Evolutionary conservation across 495 filamentous ascomycete genomes (phyloP).

Genomic region (Daldinia vernicosa): DNA sequence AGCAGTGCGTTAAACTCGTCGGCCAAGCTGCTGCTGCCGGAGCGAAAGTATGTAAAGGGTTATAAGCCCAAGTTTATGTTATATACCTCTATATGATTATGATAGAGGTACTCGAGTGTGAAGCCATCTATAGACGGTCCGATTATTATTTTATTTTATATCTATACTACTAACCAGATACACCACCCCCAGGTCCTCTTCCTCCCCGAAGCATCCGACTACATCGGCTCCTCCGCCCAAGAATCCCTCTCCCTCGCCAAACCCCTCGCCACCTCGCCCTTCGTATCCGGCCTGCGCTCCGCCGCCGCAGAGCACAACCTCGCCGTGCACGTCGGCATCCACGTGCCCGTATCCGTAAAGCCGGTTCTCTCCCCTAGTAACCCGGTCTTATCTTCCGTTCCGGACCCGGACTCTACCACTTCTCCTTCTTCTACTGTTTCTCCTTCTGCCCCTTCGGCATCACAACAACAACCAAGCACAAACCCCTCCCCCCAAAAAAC

Average conservation of each 20-base stretch:
- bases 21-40: slow-evolving; percentile 76
- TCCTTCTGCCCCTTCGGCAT: background rate
- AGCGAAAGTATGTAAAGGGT: slow-evolving; percentile 68
- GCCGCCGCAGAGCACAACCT: slow-evolving; percentile 68
- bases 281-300: slow-evolving; percentile 75
- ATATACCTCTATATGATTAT: background rate
- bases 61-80: background rate
- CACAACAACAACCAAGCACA: background rate
- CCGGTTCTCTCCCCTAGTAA: slow-evolving; percentile 12
- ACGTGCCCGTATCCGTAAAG: slow-evolving; percentile 71
- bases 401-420: background rate
- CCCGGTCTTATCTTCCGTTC: slow-evolving; percentile 15
- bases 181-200: slow-evolving; percentile 71
- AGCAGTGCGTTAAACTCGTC: slow-evolving; percentile 75
- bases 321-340: slow-evolving; percentile 88
- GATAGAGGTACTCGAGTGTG: background rate
- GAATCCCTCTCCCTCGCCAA: slow-evolving; percentile 74
- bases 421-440: too few species aligned
- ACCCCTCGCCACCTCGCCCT: slow-evolving; percentile 61
- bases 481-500: background rate
- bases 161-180: slow-evolving; percentile 5
- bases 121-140: too few species aligned
- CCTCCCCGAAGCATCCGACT: slow-evolving; percentile 92
- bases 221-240: slow-evolving; percentile 72
- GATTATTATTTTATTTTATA: too few species aligned